Percentiles rank a stretch among this genome's conserved stretches.
Evolutionary conservation across 2,329 filamentous ascomycete species (phyloP).

Genomic region (Teratosphaeria epicoccoides): DNA sequence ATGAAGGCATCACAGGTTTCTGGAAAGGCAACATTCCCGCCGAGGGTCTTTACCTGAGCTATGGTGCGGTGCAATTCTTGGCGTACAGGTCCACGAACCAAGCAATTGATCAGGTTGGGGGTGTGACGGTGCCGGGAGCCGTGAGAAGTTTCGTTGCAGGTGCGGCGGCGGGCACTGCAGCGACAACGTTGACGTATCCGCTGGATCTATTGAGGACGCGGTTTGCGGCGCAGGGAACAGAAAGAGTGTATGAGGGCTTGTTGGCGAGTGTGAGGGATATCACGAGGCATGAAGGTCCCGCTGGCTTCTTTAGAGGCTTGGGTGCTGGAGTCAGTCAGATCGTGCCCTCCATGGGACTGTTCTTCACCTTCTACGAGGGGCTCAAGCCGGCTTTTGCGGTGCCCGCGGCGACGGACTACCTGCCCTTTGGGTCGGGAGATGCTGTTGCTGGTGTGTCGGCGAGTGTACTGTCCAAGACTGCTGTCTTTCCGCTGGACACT

Average conservation of each 20-base stretch:
- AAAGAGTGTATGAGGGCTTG: constrained; percentile 69
- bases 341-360: constrained; percentile 91
- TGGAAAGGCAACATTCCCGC: constrained; percentile 99
- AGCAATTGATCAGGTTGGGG: constrained; percentile 47
- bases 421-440: constrained; percentile 62
- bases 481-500: constrained; percentile 84
- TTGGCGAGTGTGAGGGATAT: constrained; percentile 62
- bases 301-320: constrained; percentile 81
- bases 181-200: constrained; percentile 79
- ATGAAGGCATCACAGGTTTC: constrained; percentile 74
- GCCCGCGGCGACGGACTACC: constrained; percentile 30
- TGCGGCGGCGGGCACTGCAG: constrained; percentile 68
- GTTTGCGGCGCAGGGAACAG: constrained; percentile 84
- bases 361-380: constrained; percentile 82
- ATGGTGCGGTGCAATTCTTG: constrained; percentile 81
- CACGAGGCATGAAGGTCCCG: constrained; percentile 57
- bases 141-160: constrained; percentile 74
- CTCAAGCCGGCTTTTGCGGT: constrained; percentile 39
- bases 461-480: constrained; percentile 73
- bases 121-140: constrained; percentile 51
- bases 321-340: constrained; percentile 76
- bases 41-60: constrained; percentile 86
- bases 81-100: constrained; percentile 68
- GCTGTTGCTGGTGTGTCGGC: constrained; percentile 72
- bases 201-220: constrained; percentile 86